Conservation (phyloP, 2,329 filamentous ascomycete genomes). For the Claviceps capensis region DNA sequence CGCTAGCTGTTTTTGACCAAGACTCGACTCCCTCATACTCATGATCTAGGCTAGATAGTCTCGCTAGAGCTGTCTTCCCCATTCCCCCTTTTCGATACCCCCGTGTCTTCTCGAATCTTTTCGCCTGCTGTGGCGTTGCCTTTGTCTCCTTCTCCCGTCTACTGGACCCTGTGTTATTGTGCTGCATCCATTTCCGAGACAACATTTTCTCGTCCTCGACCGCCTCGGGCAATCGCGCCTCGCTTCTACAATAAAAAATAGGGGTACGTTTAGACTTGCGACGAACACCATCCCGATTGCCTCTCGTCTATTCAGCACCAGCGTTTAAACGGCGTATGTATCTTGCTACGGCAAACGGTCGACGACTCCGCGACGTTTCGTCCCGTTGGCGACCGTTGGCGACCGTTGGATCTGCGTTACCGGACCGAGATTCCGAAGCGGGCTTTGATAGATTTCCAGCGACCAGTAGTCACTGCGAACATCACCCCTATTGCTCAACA, state of each 20-base stretch:
- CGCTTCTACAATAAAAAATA: not conserved
- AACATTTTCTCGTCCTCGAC: not conserved
- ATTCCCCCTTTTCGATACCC: slow-evolving; percentile 8
- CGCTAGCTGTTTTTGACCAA: slow-evolving; percentile 2
- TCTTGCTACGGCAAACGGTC: not conserved
- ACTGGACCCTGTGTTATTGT: slow-evolving; percentile 2
- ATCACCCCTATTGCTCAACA: not conserved
- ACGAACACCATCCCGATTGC: not conserved
- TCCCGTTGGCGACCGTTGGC: not conserved
- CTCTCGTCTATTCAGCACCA: not conserved
- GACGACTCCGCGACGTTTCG: not conserved
- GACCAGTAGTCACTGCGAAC: not conserved
- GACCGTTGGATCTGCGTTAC: not conserved
- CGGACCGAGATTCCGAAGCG: not conserved
- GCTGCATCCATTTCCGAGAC: not conserved
- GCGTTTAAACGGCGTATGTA: not conserved
- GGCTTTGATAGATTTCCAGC: not conserved
- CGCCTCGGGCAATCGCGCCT: not conserved
- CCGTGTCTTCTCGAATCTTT: slow-evolving; percentile 7
- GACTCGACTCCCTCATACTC: not conserved
- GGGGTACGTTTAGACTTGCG: slow-evolving; percentile 2
- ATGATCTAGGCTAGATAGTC: slow-evolving; percentile 2
- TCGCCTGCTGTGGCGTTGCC: slow-evolving; percentile 7
- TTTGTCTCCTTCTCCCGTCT: slow-evolving; percentile 3
- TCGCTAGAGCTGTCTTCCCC: slow-evolving; percentile 1